phyloP scores from a whole-genome alignment of 2,329 filamentous ascomycete species.

The Cercospora zeina region DNA sequence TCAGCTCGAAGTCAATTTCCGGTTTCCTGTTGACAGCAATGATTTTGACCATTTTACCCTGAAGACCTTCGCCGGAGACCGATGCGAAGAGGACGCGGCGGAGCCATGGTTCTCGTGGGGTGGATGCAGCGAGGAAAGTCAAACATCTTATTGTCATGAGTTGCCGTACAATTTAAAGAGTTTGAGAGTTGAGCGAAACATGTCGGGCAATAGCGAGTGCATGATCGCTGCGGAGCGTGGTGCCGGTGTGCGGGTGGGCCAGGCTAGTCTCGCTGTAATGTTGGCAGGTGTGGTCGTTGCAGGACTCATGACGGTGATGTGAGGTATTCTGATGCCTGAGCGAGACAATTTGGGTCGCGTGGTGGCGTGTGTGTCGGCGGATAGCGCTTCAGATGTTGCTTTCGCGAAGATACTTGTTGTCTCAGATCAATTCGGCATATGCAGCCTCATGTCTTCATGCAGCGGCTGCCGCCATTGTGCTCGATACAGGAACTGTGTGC shows the following conservation, averaged over 20 bases:
- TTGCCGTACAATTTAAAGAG: conserved; percentile 11
- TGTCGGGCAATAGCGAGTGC: neutral
- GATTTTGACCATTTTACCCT: neutral
- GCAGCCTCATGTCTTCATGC: no score
- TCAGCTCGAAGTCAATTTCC: neutral
- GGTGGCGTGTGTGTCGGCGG: neutral
- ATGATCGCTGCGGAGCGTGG: conserved; percentile 3
- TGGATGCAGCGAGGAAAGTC: neutral
- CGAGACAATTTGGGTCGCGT: neutral
- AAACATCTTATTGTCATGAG: neutral
- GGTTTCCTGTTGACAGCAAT: neutral
- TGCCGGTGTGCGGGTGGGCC: neutral
- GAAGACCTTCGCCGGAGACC: neutral
- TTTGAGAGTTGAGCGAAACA: neutral
- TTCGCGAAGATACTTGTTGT: no score
- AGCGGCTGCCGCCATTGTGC: no score
- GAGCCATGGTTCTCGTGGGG: conserved; percentile 11
- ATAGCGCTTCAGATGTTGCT: neutral
- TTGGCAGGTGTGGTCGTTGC: neutral
- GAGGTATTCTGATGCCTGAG: neutral
- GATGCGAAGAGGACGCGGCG: neutral
- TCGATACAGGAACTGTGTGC: no score
- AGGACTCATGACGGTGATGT: neutral
- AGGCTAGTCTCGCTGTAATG: neutral
- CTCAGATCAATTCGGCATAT: no score